phyloP scores from a whole-genome alignment of 73 alveolate genomes.

The Halteria grandinella region DNA sequence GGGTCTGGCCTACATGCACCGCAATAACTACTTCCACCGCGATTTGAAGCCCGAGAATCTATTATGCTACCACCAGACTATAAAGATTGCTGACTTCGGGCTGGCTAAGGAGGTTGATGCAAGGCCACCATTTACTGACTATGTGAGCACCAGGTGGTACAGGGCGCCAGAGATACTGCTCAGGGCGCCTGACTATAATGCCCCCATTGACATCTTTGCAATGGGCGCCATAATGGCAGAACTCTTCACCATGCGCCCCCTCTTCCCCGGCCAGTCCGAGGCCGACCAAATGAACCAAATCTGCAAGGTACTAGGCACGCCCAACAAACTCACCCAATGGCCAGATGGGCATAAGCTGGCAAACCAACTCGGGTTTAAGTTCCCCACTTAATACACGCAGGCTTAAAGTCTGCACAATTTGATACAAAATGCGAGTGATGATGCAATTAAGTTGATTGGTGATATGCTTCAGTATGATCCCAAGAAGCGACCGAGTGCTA shows the following conservation, averaged over 20 bases:
- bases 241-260: conserved; percentile 88
- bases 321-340: conserved; percentile 81
- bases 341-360: conserved; percentile 85
- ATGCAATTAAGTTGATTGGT: conserved; percentile 77
- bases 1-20: conserved; percentile 91
- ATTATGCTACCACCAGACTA: conserved; percentile 73
- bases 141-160: conserved; percentile 74
- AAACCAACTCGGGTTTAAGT: conserved; percentile 77
- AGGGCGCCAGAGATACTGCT: conserved; percentile 97
- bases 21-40: conserved; percentile 81
- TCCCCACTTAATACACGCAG: conserved; percentile 78
- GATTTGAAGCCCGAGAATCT: conserved; percentile 90
- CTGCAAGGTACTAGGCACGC: conserved; percentile 86
- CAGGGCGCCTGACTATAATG: conserved; percentile 85
- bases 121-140: conserved; percentile 96
- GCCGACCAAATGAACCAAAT: conserved; percentile 54
- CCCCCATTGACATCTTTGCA: conserved; percentile 96
- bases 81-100: conserved; percentile 97
- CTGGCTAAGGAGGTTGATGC: conserved; percentile 91
- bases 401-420: conserved; percentile 74
- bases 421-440: conserved; percentile 79
- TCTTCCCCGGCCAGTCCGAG: conserved; percentile 87
- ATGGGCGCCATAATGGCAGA: conserved; percentile 98
- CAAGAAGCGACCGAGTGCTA: conserved; percentile 81
- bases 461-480: conserved; percentile 83